Evolutionary conservation across 805 yeast genomes (phyloP).

Genomic region (Lipomyces anomalus): DNA sequence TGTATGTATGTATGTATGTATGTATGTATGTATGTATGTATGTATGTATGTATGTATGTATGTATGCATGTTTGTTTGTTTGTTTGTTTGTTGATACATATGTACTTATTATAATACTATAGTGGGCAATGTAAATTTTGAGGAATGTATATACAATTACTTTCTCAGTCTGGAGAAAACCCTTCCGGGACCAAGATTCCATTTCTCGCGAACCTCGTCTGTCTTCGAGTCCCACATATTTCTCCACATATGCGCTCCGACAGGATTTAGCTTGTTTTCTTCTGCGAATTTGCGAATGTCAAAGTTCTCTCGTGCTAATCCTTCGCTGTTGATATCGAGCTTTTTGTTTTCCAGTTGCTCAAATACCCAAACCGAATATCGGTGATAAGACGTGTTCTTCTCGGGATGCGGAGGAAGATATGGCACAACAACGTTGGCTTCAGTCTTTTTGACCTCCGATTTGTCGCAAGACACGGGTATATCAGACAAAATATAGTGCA

Average conservation of each 20-base stretch:
- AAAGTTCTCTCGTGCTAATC: constrained; percentile 45
- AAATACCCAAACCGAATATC: constrained; percentile 86
- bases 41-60: no score
- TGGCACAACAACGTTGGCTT: constrained; percentile 45
- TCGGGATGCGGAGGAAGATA: constrained; percentile 86
- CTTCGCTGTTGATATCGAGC: constrained; percentile 6
- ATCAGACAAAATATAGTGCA: constrained; percentile 35
- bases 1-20: no score
- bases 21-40: no score
- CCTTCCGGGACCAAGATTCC: constrained; percentile 69
- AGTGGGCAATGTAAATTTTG: neutral
- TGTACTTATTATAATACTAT: neutral
- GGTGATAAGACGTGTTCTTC: constrained; percentile 74
- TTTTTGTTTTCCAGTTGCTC: constrained; percentile 48
- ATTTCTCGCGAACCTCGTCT: constrained; percentile 57
- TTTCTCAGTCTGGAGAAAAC: constrained; percentile 40
- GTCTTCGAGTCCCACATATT: constrained; percentile 74
- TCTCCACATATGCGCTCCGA: constrained; percentile 93
- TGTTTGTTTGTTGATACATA: neutral
- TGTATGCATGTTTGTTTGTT: no score
- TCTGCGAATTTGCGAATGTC: constrained; percentile 66
- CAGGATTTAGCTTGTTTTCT: constrained; percentile 53
- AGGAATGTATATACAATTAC: constrained; percentile 2
- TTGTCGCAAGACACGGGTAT: constrained; percentile 27
- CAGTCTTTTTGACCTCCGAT: constrained; percentile 30